These are phyloP conservation scores for Trematosphaeria pertusa DNA, from an alignment of 2,329 filamentous ascomycete genomes.

Conservation along the genomic window DNA sequence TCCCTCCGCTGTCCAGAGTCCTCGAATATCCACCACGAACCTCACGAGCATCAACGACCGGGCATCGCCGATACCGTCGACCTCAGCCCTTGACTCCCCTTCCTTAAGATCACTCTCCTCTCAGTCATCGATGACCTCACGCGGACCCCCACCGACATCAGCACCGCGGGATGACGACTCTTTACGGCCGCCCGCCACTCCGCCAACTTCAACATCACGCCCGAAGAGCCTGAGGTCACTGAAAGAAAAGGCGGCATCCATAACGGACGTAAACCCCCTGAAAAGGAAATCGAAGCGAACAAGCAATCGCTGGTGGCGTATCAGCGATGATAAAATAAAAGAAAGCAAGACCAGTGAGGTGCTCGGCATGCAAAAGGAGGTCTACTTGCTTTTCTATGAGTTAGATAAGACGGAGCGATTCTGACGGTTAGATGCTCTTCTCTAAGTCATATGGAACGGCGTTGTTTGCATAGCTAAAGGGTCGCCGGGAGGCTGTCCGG, in stretches of 20 bases:
- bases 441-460: neutral
- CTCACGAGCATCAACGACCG: constrained; percentile 28
- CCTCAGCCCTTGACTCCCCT: constrained; percentile 35
- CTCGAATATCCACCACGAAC: constrained; percentile 50
- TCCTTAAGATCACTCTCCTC: constrained; percentile 44
- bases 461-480: too few species aligned
- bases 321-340: constrained; percentile 96
- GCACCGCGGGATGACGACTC: constrained; percentile 27
- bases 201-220: constrained; percentile 26
- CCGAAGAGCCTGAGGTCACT: constrained; percentile 37
- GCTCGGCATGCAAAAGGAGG: constrained; percentile 90
- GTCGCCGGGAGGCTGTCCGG: too few species aligned
- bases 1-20: constrained; percentile 57
- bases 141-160: constrained; percentile 38
- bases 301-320: constrained; percentile 91
- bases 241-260: constrained; percentile 45
- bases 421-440: neutral
- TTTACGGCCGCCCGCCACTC: neutral
- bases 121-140: constrained; percentile 35
- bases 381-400: constrained; percentile 97
- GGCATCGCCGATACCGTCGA: constrained; percentile 34
- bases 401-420: constrained; percentile 60
- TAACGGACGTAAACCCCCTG: constrained; percentile 53
- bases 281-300: constrained; percentile 65
- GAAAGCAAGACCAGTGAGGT: constrained; percentile 93